Conservation (phyloP, 495 filamentous ascomycete genomes). For the Xylaria cubensis region DNA sequence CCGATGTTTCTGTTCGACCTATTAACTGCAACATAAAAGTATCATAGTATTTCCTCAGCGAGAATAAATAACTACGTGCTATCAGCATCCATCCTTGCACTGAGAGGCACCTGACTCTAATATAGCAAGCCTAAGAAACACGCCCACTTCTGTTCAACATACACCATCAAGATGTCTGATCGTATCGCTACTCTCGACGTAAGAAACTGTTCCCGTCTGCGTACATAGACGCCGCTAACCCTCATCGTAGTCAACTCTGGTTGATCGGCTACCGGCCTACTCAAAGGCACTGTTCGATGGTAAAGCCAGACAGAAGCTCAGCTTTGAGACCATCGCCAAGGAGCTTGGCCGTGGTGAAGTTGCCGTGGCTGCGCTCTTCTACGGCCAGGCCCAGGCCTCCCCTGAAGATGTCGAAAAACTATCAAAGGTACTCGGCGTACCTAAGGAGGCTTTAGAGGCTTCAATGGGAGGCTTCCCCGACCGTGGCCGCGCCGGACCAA, state of each 20-base stretch:
- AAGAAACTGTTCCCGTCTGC: constrained; percentile 26
- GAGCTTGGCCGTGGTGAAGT: constrained; percentile 86
- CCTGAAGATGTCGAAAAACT: constrained; percentile 79
- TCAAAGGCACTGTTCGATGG: constrained; percentile 80
- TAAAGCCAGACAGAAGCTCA: constrained; percentile 76
- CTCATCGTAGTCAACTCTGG: constrained; percentile 40
- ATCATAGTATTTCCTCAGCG: background rate
- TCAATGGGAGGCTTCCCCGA: constrained; percentile 80
- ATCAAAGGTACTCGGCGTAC: constrained; percentile 68
- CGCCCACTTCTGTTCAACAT: background rate
- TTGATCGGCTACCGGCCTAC: constrained; percentile 66
- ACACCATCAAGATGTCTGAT: constrained; percentile 40
- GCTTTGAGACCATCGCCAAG: constrained; percentile 80
- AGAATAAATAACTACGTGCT: background rate
- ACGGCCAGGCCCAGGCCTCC: constrained; percentile 85
- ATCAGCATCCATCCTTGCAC: background rate
- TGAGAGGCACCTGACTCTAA: background rate
- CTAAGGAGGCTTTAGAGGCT: constrained; percentile 60
- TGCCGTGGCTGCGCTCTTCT: constrained; percentile 90
- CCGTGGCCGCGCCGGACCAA: constrained; percentile 81
- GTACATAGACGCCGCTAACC: constrained; percentile 21
- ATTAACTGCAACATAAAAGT: background rate
- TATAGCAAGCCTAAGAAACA: background rate
- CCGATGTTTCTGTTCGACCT: background rate
- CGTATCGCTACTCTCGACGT: constrained; percentile 48